These are phyloP conservation scores for Rhododendron simsii DNA, from an alignment of 148 eudicot genomes.

Conservation along the genomic window DNA sequence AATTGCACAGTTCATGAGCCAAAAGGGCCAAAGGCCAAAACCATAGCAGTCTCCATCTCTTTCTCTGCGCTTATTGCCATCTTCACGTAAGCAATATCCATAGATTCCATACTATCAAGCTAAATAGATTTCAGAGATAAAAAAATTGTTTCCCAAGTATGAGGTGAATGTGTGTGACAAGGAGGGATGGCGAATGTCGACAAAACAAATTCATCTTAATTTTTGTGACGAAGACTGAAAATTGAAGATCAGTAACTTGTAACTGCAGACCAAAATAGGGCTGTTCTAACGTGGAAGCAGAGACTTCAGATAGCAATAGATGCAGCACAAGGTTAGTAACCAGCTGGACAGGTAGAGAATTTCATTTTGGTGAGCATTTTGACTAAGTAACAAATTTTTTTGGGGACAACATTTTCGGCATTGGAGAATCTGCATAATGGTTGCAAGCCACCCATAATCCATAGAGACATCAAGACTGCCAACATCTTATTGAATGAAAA, in stretches of 20 bases:
- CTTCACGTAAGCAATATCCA: neutral
- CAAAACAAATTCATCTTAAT: neutral
- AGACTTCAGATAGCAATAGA: neutral
- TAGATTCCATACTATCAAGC: too few relatives aligned
- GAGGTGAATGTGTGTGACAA: neutral
- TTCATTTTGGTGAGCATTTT: neutral
- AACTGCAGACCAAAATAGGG: slow-evolving; percentile 11
- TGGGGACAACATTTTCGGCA: neutral
- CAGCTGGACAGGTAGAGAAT: neutral
- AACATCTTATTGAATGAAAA: slow-evolving; percentile 6
- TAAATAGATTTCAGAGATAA: neutral
- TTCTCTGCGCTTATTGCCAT: neutral
- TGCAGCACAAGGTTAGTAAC: neutral
- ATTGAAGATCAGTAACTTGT: neutral
- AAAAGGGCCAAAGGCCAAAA: too few relatives aligned
- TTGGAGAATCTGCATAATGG: neutral
- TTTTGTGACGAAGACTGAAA: neutral
- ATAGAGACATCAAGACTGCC: slow-evolving; percentile 9
- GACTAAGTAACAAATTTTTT: neutral
- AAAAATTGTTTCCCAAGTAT: too few relatives aligned
- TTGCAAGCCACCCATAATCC: slow-evolving; percentile 13
- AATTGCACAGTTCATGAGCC: neutral
- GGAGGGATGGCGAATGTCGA: neutral
- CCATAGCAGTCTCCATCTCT: neutral
- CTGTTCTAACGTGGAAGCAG: slow-evolving; percentile 12